phyloP scores from a whole-genome alignment of 73 alveolate genomes.

The Paramecium pentaurelia region DNA sequence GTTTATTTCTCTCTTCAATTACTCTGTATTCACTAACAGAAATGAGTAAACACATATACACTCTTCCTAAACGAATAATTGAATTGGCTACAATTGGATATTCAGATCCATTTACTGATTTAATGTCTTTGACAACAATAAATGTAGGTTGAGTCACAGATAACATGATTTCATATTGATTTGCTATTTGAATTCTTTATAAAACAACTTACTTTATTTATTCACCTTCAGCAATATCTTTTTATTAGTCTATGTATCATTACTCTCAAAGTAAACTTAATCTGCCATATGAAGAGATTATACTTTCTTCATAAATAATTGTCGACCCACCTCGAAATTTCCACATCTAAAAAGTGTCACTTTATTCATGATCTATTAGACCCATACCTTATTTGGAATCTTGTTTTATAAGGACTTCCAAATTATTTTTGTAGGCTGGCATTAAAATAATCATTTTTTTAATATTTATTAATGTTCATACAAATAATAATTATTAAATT shows the following conservation, averaged over 20 bases:
- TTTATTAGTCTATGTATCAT: not conserved
- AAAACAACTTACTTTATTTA: not conserved
- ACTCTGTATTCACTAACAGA: not conserved
- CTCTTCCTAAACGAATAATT: slow-evolving; percentile 12
- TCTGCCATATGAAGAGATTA: slow-evolving; percentile 7
- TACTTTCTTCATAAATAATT: not conserved
- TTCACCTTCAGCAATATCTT: not conserved
- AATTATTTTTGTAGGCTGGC: slow-evolving; percentile 21
- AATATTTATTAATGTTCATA: not conserved
- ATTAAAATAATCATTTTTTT: not conserved
- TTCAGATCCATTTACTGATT: not conserved
- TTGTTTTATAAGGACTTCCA: not conserved
- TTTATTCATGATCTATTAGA: not conserved
- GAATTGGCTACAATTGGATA: not conserved
- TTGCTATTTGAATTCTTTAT: not conserved
- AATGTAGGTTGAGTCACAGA: not conserved
- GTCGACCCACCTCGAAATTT: slow-evolving; percentile 1
- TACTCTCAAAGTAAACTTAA: not conserved
- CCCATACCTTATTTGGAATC: slow-evolving; percentile 1
- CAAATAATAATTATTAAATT: not conserved
- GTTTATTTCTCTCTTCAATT: not conserved
- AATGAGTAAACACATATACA: not conserved
- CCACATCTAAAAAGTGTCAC: not conserved
- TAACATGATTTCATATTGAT: not conserved
- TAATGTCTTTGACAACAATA: not conserved